Conservation (phyloP, 1,139 yeast species). For the Suzukiozyma palmioleophila region DNA sequence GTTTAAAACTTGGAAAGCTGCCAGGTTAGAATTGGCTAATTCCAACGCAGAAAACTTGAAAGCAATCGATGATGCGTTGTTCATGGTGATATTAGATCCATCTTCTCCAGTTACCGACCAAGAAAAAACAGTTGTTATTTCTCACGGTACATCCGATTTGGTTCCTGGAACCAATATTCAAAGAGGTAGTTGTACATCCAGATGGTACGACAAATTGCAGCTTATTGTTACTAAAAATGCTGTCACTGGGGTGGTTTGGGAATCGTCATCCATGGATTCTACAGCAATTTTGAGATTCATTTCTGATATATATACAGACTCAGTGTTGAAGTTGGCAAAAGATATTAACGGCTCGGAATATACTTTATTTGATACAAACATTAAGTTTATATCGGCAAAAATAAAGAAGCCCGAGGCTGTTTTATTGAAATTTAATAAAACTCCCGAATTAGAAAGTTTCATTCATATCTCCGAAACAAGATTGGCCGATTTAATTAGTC, state of each 20-base stretch:
- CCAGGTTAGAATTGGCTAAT: slow-evolving; percentile 46
- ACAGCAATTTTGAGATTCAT: slow-evolving; percentile 70
- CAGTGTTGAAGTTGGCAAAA: slow-evolving; percentile 64
- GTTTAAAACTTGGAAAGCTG: slow-evolving; percentile 57
- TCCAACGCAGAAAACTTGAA: slow-evolving; percentile 42
- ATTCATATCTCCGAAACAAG: slow-evolving; percentile 73
- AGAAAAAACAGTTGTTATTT: slow-evolving; percentile 42
- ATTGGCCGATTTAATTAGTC: slow-evolving; percentile 68
- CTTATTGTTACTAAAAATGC: slow-evolving; percentile 64
- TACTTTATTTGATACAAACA: slow-evolving; percentile 49
- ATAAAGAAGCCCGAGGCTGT: slow-evolving; percentile 38
- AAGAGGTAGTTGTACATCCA: slow-evolving; percentile 68
- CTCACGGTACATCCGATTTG: slow-evolving; percentile 62
- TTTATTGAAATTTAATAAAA: slow-evolving; percentile 46
- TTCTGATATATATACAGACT: slow-evolving; percentile 72
- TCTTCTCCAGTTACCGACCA: slow-evolving; percentile 50
- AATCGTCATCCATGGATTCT: slow-evolving; percentile 72
- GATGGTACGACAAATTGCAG: slow-evolving; percentile 80
- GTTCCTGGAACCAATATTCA: slow-evolving; percentile 54
- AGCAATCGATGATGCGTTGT: slow-evolving; percentile 58
- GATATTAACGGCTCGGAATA: slow-evolving; percentile 70
- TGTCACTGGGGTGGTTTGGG: slow-evolving; percentile 75
- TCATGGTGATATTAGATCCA: slow-evolving; percentile 60
- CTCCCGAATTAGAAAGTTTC: slow-evolving; percentile 40
- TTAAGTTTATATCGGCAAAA: slow-evolving; percentile 32